A percentile compares a stretch with the other conserved stretches of the same genome.
phyloP scores from a whole-genome alignment of 2,329 filamentous ascomycete species.

The Nigrospora sphaerica region DNA sequence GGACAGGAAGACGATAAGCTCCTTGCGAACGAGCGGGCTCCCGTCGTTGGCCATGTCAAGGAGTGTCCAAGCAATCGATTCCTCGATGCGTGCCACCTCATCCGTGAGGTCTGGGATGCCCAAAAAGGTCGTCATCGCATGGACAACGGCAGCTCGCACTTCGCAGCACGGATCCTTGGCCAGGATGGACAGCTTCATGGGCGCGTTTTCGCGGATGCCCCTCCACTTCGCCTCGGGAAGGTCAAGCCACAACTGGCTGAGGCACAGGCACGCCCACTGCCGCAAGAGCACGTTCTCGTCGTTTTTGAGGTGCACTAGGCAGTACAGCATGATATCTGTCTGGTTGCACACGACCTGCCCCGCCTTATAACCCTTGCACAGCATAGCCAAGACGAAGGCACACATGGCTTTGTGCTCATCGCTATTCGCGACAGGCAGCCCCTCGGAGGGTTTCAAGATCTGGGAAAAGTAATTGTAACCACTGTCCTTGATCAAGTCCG shows the following conservation, averaged over 20 bases:
- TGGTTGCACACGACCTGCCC: conserved; percentile 89
- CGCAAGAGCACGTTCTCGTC: conserved; percentile 80
- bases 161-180: conserved; percentile 84
- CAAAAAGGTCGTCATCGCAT: conserved; percentile 88
- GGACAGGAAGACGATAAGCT: conserved; percentile 89
- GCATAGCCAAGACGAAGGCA: conserved; percentile 93
- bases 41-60: conserved; percentile 91
- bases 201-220: conserved; percentile 83
- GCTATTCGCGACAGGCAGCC: conserved; percentile 77
- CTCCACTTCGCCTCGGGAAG: conserved; percentile 92
- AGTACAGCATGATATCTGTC: conserved; percentile 83
- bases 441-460: conserved; percentile 78
- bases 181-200: conserved; percentile 71
- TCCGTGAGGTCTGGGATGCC: conserved; percentile 90
- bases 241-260: conserved; percentile 91
- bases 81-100: conserved; percentile 84
- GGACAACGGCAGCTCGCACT: conserved; percentile 86
- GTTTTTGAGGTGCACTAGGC: conserved; percentile 75
- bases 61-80: conserved; percentile 81
- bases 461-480: conserved; percentile 95
- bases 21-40: conserved; percentile 87
- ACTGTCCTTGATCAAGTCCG: conserved; percentile 91
- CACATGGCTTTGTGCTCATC: conserved; percentile 99
- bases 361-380: conserved; percentile 90
- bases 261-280: conserved; percentile 92